These are phyloP conservation scores for Turnera subulata DNA, from an alignment of 345 rosid species.

Conservation along the genomic window DNA sequence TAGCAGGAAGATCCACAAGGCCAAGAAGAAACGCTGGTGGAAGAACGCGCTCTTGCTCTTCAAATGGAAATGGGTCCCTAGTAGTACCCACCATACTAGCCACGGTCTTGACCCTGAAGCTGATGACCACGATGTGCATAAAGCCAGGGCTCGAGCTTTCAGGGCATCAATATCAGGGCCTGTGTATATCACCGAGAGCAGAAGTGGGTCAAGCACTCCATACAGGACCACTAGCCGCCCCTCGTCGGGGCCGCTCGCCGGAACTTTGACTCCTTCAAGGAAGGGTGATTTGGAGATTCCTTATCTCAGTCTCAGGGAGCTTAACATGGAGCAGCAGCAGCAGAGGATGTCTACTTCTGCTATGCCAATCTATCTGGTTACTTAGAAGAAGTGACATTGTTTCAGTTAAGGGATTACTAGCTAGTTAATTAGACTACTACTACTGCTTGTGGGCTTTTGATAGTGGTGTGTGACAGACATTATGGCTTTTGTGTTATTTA, in stretches of 20 bases:
- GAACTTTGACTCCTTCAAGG: constrained; percentile 44
- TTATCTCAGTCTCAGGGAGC: constrained; percentile 70
- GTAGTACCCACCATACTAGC: constrained; percentile 10
- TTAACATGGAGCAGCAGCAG: constrained; percentile 55
- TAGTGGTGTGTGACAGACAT: not conserved
- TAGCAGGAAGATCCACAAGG: constrained; percentile 31
- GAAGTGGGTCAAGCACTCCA: constrained; percentile 62
- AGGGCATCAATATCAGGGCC: constrained; percentile 61
- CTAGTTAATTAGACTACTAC: too few species aligned
- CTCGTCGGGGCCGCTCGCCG: constrained; percentile 68
- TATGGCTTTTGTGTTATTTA: not conserved
- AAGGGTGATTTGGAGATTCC: constrained; percentile 51
- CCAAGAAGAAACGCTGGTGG: constrained; percentile 77
- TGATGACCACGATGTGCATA: constrained; percentile 35
- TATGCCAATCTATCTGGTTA: constrained; percentile 24
- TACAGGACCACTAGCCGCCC: constrained; percentile 41
- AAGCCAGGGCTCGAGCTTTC: constrained; percentile 38
- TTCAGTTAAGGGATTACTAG: not conserved
- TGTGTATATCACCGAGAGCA: constrained; percentile 68
- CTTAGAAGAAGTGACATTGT: constrained; percentile 5
- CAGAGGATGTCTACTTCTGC: constrained; percentile 53
- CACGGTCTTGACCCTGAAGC: not conserved
- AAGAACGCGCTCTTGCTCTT: constrained; percentile 61
- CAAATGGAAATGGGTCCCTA: constrained; percentile 49
- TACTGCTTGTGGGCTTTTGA: not conserved